Conservation (phyloP, 1,139 yeast species). For the Oligophagozyma castellii region DNA sequence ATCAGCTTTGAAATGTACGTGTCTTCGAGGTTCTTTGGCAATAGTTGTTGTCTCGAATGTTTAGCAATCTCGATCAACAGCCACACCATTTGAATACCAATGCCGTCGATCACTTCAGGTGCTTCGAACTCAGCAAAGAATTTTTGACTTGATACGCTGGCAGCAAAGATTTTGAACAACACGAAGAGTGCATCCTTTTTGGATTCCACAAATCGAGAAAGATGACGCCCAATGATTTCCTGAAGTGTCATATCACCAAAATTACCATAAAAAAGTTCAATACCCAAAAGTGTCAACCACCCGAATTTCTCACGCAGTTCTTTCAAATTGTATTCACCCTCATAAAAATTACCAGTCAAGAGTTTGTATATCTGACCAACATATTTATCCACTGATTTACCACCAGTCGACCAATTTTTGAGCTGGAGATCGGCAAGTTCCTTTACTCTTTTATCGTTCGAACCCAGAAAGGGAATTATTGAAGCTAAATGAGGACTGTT, state of each 20-base stretch:
- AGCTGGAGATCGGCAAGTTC: slow-evolving; percentile 48
- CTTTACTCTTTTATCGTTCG: slow-evolving; percentile 47
- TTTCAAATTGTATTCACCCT: slow-evolving; percentile 12
- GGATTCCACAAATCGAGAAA: slow-evolving; percentile 20
- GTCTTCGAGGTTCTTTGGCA: slow-evolving; percentile 28
- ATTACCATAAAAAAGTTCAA: slow-evolving; percentile 49
- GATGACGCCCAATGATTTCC: slow-evolving; percentile 21
- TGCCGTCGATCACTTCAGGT: slow-evolving; percentile 6
- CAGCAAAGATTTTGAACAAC: slow-evolving; percentile 32
- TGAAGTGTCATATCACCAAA: slow-evolving; percentile 27
- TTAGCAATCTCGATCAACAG: slow-evolving; percentile 34
- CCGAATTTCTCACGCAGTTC: slow-evolving; percentile 36
- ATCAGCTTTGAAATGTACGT: slow-evolving; percentile 37
- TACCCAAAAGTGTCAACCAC: slow-evolving; percentile 53
- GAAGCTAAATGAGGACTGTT: slow-evolving; percentile 58
- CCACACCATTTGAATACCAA: slow-evolving; percentile 41
- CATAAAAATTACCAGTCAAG: slow-evolving; percentile 41
- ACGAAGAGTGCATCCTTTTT: slow-evolving; percentile 22
- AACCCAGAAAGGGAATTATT: slow-evolving; percentile 55
- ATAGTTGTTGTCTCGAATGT: slow-evolving; percentile 9
- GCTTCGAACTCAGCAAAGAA: slow-evolving; percentile 13
- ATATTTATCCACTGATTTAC: slow-evolving; percentile 20
- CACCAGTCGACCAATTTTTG: slow-evolving; percentile 40
- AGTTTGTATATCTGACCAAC: slow-evolving; percentile 50
- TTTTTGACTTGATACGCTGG: slow-evolving; percentile 21